Evolutionary conservation across 116 monocot genomes (phyloP).

Genomic region (Posidonia oceanica): DNA sequence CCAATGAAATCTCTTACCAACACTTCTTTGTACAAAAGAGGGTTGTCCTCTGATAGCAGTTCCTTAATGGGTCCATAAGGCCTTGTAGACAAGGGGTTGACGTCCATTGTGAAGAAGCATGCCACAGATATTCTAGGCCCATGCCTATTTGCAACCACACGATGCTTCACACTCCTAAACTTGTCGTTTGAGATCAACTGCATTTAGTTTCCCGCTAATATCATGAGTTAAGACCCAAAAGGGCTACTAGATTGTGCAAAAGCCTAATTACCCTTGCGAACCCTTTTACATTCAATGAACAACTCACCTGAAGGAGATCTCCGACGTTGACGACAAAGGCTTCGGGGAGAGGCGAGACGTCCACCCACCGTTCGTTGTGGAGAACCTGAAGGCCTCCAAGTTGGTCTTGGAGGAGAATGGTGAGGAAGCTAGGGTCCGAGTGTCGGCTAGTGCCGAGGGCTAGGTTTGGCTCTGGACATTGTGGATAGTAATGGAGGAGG

Average conservation of each 20-base stretch:
- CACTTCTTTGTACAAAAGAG: conserved; percentile 3
- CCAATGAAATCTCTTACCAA: neutral
- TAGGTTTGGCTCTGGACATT: conserved; percentile 26
- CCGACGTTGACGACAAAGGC: conserved; percentile 21
- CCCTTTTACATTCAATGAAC: too few relatives aligned
- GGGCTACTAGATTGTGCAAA: too few relatives aligned
- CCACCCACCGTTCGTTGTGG: conserved; percentile 18
- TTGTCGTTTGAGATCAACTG: conserved; percentile 24
- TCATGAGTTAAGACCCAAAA: too few relatives aligned
- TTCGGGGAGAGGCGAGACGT: conserved; percentile 8
- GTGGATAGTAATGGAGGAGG: conserved; percentile 26
- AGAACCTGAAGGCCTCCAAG: conserved; percentile 33
- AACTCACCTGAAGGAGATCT: conserved; percentile 20
- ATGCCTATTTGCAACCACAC: conserved; percentile 6
- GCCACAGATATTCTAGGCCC: conserved; percentile 17
- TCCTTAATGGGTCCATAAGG: conserved; percentile 16
- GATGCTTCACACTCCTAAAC: conserved; percentile 22
- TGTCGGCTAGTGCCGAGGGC: conserved; percentile 19
- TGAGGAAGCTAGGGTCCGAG: conserved; percentile 23
- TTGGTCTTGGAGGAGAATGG: conserved; percentile 25
- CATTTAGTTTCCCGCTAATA: too few relatives aligned
- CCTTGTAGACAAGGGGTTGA: neutral
- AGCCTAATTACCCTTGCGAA: too few relatives aligned
- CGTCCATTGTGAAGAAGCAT: conserved; percentile 8
- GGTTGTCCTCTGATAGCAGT: conserved; percentile 13